Evolutionary conservation across 2,329 filamentous ascomycete genomes (phyloP).

Genomic region (Ilyonectria mors-panacis): DNA sequence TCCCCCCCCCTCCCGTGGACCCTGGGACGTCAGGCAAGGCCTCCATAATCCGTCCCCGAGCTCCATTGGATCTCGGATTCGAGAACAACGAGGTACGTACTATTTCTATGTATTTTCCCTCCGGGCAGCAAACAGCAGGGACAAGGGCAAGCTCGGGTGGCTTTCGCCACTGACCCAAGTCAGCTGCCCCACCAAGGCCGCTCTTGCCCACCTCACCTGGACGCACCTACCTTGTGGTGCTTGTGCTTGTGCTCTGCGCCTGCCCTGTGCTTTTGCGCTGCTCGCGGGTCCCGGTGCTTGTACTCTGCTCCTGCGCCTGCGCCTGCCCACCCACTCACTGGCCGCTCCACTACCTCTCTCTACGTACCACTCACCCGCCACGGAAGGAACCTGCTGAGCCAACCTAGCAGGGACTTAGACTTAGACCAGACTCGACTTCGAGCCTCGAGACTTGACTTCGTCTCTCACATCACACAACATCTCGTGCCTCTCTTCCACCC

Average conservation of each 20-base stretch:
- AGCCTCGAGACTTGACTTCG: conserved; percentile 44
- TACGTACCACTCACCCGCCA: conserved; percentile 32
- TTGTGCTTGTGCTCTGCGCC: conserved; percentile 22
- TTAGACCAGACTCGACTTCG: conserved; percentile 49
- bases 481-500: conserved; percentile 44
- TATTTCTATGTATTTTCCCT: conserved; percentile 18
- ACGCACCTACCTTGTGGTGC: conserved; percentile 26
- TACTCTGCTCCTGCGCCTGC: conserved; percentile 19
- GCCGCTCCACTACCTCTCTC: conserved; percentile 26
- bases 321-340: conserved; percentile 25
- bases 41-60: conserved; percentile 27
- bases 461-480: conserved; percentile 47
- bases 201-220: conserved; percentile 34
- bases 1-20: conserved; percentile 22
- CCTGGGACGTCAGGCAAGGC: conserved; percentile 32
- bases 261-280: not conserved
- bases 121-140: conserved; percentile 17
- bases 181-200: conserved; percentile 52
- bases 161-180: conserved; percentile 52
- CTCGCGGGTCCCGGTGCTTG: conserved; percentile 20
- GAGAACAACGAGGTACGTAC: conserved; percentile 33
- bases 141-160: conserved; percentile 40
- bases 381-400: conserved; percentile 44
- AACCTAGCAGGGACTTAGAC: conserved; percentile 45
- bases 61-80: conserved; percentile 31